Evolutionary conservation across 495 filamentous ascomycete species (phyloP).

Genomic region (Evernia prunastri): DNA sequence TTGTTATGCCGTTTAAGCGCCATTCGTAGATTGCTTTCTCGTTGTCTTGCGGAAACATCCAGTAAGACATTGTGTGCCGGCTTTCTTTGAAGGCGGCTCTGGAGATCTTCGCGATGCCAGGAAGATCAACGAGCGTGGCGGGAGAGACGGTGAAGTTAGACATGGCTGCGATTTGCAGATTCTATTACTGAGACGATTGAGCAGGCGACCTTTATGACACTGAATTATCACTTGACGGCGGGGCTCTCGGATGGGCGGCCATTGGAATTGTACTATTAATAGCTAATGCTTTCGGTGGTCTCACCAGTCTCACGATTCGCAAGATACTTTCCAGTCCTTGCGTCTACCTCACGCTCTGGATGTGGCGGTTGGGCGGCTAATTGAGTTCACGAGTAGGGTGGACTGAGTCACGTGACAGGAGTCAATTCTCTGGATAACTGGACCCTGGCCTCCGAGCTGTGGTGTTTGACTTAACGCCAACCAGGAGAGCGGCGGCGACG

Average conservation of each 20-base stretch:
- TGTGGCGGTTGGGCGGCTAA: neutral
- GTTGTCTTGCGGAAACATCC: conserved; percentile 8
- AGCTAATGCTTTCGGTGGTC: neutral
- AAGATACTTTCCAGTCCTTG: too few relatives aligned
- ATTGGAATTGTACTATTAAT: neutral
- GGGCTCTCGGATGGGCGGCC: neutral
- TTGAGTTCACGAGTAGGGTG: neutral
- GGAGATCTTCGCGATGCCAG: conserved; percentile 5
- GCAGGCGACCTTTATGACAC: neutral
- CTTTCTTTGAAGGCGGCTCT: conserved; percentile 7
- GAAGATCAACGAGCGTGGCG: conserved; percentile 4
- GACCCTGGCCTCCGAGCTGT: too few relatives aligned
- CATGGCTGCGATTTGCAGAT: neutral
- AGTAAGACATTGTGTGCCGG: conserved; percentile 12
- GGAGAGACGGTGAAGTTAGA: neutral
- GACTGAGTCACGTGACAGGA: too few relatives aligned
- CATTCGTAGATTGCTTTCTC: conserved; percentile 13
- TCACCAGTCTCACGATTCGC: neutral
- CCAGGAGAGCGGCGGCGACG: too few relatives aligned
- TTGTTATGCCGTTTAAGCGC: neutral
- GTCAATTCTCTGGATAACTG: too few relatives aligned
- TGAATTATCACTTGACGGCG: neutral
- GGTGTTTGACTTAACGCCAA: too few relatives aligned
- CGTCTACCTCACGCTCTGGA: too few relatives aligned
- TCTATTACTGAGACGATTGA: neutral